Evolutionary conservation across 2,329 filamentous ascomycete genomes (phyloP).

Genomic region (Claviceps lovelessii): DNA sequence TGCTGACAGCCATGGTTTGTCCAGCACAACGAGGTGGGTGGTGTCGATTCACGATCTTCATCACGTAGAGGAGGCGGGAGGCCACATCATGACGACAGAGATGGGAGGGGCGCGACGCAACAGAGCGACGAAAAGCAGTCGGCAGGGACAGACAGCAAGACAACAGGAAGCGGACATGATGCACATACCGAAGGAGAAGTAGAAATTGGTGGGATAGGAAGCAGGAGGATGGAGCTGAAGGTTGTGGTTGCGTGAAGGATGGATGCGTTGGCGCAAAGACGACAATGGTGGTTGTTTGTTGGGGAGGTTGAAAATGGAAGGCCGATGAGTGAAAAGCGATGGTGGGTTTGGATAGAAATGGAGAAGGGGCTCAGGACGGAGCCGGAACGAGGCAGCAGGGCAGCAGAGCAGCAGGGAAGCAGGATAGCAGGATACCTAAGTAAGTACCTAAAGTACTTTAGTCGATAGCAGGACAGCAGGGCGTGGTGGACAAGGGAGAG

Average conservation of each 20-base stretch:
- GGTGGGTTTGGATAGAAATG: conserved; percentile 16
- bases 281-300: conserved; percentile 11
- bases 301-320: conserved; percentile 16
- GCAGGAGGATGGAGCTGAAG: background rate
- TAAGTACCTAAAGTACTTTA: too few species aligned
- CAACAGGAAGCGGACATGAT: conserved; percentile 3
- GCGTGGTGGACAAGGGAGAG: too few species aligned
- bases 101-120: conserved; percentile 13
- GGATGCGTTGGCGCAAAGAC: conserved; percentile 8
- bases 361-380: conserved; percentile 16
- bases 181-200: conserved; percentile 4
- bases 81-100: conserved; percentile 26
- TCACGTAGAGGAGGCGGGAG: background rate
- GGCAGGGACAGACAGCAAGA: conserved; percentile 5
- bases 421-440: too few species aligned
- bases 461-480: too few species aligned
- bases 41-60: background rate
- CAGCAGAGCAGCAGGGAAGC: background rate
- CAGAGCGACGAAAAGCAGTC: conserved; percentile 6
- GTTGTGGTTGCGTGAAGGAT: conserved; percentile 8
- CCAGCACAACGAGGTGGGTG: background rate
- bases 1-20: background rate
- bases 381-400: conserved; percentile 9
- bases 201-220: background rate
- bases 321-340: conserved; percentile 19